These are phyloP conservation scores for Orbilia blumenaviensis DNA, from an alignment of 2,329 filamentous ascomycete species.

Conservation along the genomic window DNA sequence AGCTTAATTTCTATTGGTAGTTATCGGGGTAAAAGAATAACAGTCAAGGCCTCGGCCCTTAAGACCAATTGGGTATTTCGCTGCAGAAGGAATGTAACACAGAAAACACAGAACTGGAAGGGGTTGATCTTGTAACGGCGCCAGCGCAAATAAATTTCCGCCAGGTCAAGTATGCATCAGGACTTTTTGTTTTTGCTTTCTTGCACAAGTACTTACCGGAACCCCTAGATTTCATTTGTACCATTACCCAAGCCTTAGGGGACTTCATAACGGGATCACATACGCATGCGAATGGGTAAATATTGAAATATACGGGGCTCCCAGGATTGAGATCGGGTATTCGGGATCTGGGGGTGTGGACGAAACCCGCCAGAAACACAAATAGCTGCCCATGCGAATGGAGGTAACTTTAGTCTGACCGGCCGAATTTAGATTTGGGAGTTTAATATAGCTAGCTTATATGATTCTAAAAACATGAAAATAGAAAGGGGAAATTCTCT, in stretches of 20 bases:
- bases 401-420: no score
- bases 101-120: background rate
- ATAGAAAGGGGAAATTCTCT: background rate
- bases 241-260: background rate
- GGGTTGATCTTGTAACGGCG: slow-evolving; percentile 1
- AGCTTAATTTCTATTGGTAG: background rate
- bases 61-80: slow-evolving; percentile 33
- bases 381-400: background rate
- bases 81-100: slow-evolving; percentile 30
- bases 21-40: no score
- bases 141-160: slow-evolving; percentile 13
- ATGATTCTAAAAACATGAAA: background rate
- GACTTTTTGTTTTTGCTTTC: background rate
- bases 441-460: background rate
- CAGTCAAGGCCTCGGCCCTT: no score
- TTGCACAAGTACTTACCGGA: background rate
- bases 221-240: background rate
- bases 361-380: background rate
- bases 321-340: background rate
- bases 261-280: background rate
- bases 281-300: background rate
- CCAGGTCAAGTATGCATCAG: background rate
- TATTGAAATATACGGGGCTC: background rate
- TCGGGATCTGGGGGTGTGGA: background rate
- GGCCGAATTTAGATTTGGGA: background rate